Evolutionary conservation across 2,329 filamentous ascomycete species (phyloP), one percentile per base, ranked within the genome.

Genomic region (Lachnellula cervina): DNA sequence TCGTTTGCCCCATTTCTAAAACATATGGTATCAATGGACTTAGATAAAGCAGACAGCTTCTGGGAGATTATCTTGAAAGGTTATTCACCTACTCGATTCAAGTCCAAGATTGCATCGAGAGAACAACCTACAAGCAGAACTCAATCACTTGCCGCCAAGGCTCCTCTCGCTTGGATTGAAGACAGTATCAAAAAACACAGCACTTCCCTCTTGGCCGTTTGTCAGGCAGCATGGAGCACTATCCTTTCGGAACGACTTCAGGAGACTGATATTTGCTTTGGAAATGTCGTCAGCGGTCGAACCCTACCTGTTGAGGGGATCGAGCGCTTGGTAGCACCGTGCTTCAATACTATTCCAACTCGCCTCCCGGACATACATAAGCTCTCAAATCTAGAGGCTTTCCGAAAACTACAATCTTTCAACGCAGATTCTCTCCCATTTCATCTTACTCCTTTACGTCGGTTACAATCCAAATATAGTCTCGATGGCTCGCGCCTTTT

Each of bases 331-430:
- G 81, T 95, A n/a, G 90, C 89, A 0, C 92, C 92, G 0, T 96
- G 90, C 69, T 96, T 97, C 76, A 97, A 96, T 67, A 96, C 92
- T 0, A 72, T 96, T 13, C 90, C 92, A 0, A 68, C 91, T 1
- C 81, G 90, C 25, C 72, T 87, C 25, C 80, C 79, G 55, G 69
- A 73, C 2, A 76, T 90, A 2, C 86, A 91, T 51, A 70, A 71
- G 0, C 68, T 66, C 28, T 62, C 64, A 13, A 68, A 69, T 40
- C 54, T 70, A 1, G 68, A 70, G 56, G 64, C 67, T 14, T 70
- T 68, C 45, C 59, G 68, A 42, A 62, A 60, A 14, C 47, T 70
- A 2, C 68, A 71, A 52, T 43, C 46, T 3, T 52, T 82, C 25
- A 91, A 89, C 65, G 73, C 81, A 0, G 76, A 84, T 0, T 71